Conservation (phyloP, 306 rosid genomes). For the Castanea mollissima region DNA sequence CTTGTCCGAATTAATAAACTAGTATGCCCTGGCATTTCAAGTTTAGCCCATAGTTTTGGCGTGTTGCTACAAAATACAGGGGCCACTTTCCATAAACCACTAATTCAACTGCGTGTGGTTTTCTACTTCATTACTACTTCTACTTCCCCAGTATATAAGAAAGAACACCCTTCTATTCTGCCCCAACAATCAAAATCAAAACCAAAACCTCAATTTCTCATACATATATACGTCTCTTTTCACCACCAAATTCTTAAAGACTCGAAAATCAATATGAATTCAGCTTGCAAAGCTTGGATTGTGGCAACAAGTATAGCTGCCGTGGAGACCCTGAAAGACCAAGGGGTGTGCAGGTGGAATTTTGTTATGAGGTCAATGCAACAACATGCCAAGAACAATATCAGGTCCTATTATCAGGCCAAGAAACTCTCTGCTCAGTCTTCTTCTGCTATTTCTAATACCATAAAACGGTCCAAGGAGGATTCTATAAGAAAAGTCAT, state of each 20-base stretch:
- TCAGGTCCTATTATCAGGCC: constrained; percentile 61
- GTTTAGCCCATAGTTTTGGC: too few species aligned
- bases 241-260: not conserved
- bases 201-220: not conserved
- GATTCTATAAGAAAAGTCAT: constrained; percentile 56
- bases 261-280: constrained; percentile 35
- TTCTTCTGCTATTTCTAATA: constrained; percentile 44
- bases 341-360: constrained; percentile 89
- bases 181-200: not conserved
- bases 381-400: constrained; percentile 58
- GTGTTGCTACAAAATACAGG: not conserved
- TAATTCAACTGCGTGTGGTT: constrained; percentile 18
- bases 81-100: not conserved
- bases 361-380: constrained; percentile 49
- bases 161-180: not conserved
- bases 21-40: not conserved
- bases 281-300: constrained; percentile 59
- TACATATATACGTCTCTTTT: too few species aligned
- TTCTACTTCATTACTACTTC: not conserved
- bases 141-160: constrained; percentile 2
- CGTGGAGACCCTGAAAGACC: constrained; percentile 83
- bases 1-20: not conserved
- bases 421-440: constrained; percentile 43
- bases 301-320: constrained; percentile 80
- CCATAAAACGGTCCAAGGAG: constrained; percentile 49